Conservation (phyloP, 2,329 filamentous ascomycete species). For the Ilyonectria destructans region DNA sequence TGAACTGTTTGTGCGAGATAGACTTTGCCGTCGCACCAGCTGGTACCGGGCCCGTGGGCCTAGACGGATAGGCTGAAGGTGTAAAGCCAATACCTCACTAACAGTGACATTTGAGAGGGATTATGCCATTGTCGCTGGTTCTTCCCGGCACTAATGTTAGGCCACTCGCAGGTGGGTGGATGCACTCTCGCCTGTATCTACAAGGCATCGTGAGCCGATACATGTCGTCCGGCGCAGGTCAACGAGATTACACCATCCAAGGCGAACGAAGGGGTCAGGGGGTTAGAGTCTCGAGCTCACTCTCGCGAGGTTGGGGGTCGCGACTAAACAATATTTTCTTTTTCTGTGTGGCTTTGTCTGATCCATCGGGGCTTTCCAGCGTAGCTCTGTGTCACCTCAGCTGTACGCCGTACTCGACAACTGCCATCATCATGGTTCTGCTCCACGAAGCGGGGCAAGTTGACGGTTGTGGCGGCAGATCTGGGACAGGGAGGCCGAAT, state of each 20-base stretch:
- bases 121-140: not conserved
- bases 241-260: not conserved
- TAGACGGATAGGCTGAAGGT: not conserved
- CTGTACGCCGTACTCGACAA: not conserved
- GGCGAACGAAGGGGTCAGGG: not conserved
- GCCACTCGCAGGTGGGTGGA: not conserved
- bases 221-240: not conserved
- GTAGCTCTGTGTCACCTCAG: not conserved
- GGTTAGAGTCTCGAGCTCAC: too few relatives aligned
- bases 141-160: not conserved
- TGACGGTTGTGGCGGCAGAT: constrained; percentile 23
- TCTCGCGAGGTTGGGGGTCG: too few relatives aligned
- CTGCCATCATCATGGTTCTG: not conserved
- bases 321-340: not conserved
- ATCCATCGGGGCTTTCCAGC: not conserved
- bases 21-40: constrained; percentile 12
- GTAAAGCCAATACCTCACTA: not conserved
- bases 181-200: not conserved
- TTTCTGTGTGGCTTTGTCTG: not conserved
- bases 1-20: not conserved
- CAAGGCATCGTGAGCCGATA: not conserved
- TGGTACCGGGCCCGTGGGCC: constrained; percentile 4
- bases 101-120: too few relatives aligned
- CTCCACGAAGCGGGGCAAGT: constrained; percentile 18
- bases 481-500: constrained; percentile 7